phyloP scores from a whole-genome alignment of 371 early-diverging fungal genomes.

The Mortierella sp. region DNA sequence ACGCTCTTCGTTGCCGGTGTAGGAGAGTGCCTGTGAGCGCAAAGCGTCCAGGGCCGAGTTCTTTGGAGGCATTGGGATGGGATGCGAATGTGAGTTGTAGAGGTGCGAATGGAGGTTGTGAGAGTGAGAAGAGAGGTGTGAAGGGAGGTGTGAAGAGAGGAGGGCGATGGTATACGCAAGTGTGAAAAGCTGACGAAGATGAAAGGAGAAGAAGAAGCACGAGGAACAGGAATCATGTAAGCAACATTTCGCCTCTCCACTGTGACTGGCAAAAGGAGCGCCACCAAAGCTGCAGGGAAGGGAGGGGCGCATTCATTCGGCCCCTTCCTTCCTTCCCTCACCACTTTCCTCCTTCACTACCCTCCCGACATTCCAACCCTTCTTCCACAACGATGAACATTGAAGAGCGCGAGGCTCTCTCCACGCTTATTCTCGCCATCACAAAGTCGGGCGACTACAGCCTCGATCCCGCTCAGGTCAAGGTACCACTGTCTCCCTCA shows the following conservation, averaged over 20 bases:
- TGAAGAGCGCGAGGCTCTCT: slow-evolving; percentile 37
- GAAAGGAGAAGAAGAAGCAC: too few species aligned
- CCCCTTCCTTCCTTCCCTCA: neutral
- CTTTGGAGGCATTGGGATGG: slow-evolving; percentile 29
- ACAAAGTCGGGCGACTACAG: slow-evolving; percentile 51
- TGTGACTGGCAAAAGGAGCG: too few species aligned
- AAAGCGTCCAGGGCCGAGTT: slow-evolving; percentile 54
- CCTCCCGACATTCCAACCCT: slow-evolving; percentile 1
- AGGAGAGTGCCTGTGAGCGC: slow-evolving; percentile 58
- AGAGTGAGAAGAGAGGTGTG: neutral
- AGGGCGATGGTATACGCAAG: too few species aligned
- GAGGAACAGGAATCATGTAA: too few species aligned
- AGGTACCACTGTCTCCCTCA: slow-evolving; percentile 26
- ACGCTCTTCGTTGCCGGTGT: slow-evolving; percentile 65
- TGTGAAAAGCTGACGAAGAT: too few species aligned
- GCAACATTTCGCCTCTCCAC: too few species aligned
- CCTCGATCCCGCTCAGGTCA: slow-evolving; percentile 45
- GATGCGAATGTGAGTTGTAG: neutral
- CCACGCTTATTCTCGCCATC: slow-evolving; percentile 30
- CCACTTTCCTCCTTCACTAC: slow-evolving; percentile 4
- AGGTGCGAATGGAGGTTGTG: neutral
- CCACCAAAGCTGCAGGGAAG: too few species aligned
- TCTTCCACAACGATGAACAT: slow-evolving; percentile 30
- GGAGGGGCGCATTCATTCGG: too few species aligned
- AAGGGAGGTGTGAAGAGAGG: neutral